These are phyloP conservation scores for Cytospora chrysosperma DNA, from an alignment of 2,329 filamentous ascomycete species.

Conservation along the genomic window DNA sequence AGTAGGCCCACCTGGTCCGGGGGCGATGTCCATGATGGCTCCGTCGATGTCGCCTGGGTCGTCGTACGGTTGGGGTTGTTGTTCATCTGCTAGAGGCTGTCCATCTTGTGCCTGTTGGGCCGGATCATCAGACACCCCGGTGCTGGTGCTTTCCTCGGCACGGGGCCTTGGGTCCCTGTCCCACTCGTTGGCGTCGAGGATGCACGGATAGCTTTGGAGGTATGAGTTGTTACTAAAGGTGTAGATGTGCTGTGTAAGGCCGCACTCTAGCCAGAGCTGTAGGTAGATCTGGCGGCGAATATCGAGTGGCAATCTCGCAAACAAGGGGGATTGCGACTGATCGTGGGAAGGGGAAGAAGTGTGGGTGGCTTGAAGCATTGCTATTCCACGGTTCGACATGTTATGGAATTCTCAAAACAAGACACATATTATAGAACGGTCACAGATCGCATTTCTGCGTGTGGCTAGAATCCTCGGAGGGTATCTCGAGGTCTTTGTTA, in stretches of 20 bases:
- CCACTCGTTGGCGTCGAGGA: neutral
- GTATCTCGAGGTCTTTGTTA: too few relatives aligned
- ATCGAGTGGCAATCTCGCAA: slow-evolving; percentile 21
- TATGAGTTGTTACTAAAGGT: neutral
- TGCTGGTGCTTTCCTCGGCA: neutral
- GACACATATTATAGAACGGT: neutral
- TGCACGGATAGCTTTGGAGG: slow-evolving; percentile 10
- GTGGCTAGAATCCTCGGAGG: too few relatives aligned
- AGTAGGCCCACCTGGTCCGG: neutral
- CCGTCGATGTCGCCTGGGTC: slow-evolving; percentile 15
- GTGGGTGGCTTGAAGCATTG: neutral
- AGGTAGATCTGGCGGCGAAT: slow-evolving; percentile 20
- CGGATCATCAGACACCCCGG: neutral
- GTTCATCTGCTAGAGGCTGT: neutral
- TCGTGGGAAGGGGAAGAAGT: neutral
- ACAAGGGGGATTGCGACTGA: slow-evolving; percentile 23
- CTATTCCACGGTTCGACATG: neutral
- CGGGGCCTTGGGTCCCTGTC: neutral
- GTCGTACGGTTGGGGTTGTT: neutral
- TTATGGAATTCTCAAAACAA: neutral
- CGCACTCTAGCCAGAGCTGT: slow-evolving; percentile 18
- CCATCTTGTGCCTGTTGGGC: neutral
- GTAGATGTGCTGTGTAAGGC: slow-evolving; percentile 14
- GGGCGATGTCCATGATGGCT: slow-evolving; percentile 4
- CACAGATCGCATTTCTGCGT: neutral